A percentile compares a stretch with the other conserved stretches of the same genome.
Conservation (phyloP, 345 rosid species). For the Eucalyptus viminalis region DNA sequence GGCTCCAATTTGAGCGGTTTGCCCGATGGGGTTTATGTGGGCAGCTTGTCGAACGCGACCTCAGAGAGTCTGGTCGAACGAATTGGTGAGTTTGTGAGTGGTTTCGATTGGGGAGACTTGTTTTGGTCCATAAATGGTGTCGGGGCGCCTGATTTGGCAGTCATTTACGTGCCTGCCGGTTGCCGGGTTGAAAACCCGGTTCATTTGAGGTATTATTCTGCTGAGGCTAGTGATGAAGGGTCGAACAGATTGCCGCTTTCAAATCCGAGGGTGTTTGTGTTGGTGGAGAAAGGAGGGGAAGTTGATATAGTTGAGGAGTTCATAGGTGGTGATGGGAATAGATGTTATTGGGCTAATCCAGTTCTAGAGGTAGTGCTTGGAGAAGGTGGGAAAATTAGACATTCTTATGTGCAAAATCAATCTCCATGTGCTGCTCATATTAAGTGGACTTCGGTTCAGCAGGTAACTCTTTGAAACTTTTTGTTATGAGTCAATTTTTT, state of each 20-base stretch:
- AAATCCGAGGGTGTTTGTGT: conserved; percentile 80
- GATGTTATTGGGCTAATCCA: conserved; percentile 71
- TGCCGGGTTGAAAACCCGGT: conserved; percentile 62
- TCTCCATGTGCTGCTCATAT: conserved; percentile 66
- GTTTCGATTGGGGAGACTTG: conserved; percentile 69
- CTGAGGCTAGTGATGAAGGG: conserved; percentile 44
- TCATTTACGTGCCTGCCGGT: conserved; percentile 74
- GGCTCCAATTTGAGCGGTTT: conserved; percentile 31
- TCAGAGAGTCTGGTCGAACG: conserved; percentile 22
- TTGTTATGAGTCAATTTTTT: neutral
- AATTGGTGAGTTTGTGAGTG: conserved; percentile 29
- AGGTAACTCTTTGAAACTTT: conserved; percentile 25
- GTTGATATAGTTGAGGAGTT: conserved; percentile 79
- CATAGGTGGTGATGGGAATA: conserved; percentile 26
- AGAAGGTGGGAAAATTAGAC: conserved; percentile 54
- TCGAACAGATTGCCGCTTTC: conserved; percentile 58
- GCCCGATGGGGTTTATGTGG: conserved; percentile 71
- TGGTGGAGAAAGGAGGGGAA: conserved; percentile 77
- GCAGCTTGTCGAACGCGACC: conserved; percentile 37
- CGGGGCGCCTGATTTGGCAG: conserved; percentile 79
- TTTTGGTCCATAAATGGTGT: conserved; percentile 88
- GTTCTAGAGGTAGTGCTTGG: conserved; percentile 56
- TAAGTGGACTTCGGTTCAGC: conserved; percentile 82
- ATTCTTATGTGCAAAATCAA: conserved; percentile 80
- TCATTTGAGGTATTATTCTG: conserved; percentile 55